Conservation (phyloP, 495 filamentous ascomycete genomes). For the Daldinia decipiens region DNA sequence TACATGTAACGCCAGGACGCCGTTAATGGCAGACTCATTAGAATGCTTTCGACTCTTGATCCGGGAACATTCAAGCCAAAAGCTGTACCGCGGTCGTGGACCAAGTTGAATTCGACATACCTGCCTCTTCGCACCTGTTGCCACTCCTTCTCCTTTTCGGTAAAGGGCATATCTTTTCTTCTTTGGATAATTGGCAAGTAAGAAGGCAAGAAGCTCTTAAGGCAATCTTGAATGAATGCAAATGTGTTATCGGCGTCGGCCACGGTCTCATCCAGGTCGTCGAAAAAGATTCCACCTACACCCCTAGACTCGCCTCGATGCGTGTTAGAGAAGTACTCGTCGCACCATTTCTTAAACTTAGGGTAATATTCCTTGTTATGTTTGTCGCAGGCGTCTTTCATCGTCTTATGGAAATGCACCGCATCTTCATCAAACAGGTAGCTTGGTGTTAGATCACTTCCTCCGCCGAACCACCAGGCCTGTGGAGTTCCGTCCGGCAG, state of each 20-base stretch:
- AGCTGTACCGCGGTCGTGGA: constrained; percentile 94
- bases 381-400: constrained; percentile 92
- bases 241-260: constrained; percentile 88
- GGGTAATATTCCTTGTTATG: constrained; percentile 94
- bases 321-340: constrained; percentile 94
- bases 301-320: constrained; percentile 91
- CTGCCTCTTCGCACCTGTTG: constrained; percentile 91
- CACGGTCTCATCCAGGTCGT: constrained; percentile 88
- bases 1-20: constrained; percentile 98
- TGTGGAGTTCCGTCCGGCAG: constrained; percentile 76
- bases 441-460: constrained; percentile 89
- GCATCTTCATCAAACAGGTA: constrained; percentile 98
- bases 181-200: constrained; percentile 89
- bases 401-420: constrained; percentile 92
- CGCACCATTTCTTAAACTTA: constrained; percentile 97
- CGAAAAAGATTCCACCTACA: constrained; percentile 97
- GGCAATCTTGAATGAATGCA: constrained; percentile 85
- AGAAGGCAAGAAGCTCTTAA: constrained; percentile 87
- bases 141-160: constrained; percentile 88
- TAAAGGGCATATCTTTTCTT: constrained; percentile 91
- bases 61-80: constrained; percentile 95
- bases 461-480: constrained; percentile 98
- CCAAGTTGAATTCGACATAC: constrained; percentile 99
- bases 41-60: constrained; percentile 91
- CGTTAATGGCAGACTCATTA: constrained; percentile 96